A percentile compares a stretch with the other conserved stretches of the same genome.
Conservation (phyloP, 75 land plant species). For the Cryptomeria japonica region DNA sequence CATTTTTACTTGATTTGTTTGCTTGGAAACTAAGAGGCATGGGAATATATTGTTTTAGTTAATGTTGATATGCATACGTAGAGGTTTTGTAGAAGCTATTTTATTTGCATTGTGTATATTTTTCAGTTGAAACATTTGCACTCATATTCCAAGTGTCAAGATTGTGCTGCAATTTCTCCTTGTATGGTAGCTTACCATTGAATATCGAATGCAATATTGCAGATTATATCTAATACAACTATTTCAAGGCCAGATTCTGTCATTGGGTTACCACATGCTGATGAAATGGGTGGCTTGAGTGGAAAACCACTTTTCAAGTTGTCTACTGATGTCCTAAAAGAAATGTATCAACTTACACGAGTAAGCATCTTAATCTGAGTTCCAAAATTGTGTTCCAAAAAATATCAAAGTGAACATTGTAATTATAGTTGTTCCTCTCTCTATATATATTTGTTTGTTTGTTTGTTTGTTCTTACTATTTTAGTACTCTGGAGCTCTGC, state of each 20-base stretch:
- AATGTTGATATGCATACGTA: background rate
- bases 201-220: constrained; percentile 8
- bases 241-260: constrained; percentile 87
- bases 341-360: constrained; percentile 91
- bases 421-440: background rate
- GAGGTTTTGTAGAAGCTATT: background rate
- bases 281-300: constrained; percentile 93
- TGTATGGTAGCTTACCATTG: background rate
- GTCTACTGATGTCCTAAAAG: constrained; percentile 77
- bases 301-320: constrained; percentile 88
- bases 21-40: background rate
- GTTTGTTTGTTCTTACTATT: background rate
- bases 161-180: background rate
- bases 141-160: background rate
- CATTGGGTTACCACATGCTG: constrained; percentile 55
- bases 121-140: background rate
- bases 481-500: background rate
- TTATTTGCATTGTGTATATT: background rate
- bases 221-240: constrained; percentile 97
- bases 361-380: constrained; percentile 33
- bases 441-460: background rate
- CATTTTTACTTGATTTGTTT: background rate
- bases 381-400: background rate
- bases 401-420: background rate
- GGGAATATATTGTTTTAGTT: background rate